A percentile compares a stretch with the other conserved stretches of the same genome.
Evolutionary conservation across 2,329 filamentous ascomycete genomes (phyloP).

Genomic region (Sclerotinia borealis): DNA sequence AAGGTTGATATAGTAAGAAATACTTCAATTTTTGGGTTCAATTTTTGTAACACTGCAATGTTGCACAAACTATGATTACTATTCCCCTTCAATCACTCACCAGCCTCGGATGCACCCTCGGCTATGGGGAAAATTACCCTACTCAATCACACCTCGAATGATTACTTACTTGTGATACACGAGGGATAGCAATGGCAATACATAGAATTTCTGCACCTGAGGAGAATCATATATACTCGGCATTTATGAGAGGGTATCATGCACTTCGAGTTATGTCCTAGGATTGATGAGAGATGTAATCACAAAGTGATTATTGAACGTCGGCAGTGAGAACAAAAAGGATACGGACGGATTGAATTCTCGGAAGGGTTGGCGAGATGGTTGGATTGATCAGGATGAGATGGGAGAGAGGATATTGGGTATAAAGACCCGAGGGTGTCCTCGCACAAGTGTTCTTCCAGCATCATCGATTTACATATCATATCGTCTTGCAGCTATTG

Average conservation of each 20-base stretch:
- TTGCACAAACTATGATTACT: neutral
- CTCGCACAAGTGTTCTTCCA: neutral
- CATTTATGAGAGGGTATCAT: neutral
- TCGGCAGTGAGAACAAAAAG: neutral
- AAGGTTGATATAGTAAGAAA: too few species aligned
- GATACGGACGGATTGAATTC: neutral
- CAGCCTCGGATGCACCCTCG: neutral
- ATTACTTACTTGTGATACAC: neutral
- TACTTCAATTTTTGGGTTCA: too few species aligned
- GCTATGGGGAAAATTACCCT: neutral
- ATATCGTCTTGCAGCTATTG: neutral
- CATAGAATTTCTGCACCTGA: neutral
- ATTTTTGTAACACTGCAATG: too few species aligned
- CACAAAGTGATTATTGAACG: neutral
- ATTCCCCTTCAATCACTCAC: neutral
- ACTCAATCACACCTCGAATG: neutral
- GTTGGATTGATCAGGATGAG: neutral
- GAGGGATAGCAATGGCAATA: neutral
- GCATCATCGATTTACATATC: neutral
- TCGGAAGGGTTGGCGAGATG: accelerated
- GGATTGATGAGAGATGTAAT: neutral
- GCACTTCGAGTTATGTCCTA: neutral
- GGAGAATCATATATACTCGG: neutral
- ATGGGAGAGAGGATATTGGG: neutral
- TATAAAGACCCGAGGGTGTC: neutral